Evolutionary conservation across 208 protist species (phyloP).

Genomic region (Angomonas desouzai): DNA sequence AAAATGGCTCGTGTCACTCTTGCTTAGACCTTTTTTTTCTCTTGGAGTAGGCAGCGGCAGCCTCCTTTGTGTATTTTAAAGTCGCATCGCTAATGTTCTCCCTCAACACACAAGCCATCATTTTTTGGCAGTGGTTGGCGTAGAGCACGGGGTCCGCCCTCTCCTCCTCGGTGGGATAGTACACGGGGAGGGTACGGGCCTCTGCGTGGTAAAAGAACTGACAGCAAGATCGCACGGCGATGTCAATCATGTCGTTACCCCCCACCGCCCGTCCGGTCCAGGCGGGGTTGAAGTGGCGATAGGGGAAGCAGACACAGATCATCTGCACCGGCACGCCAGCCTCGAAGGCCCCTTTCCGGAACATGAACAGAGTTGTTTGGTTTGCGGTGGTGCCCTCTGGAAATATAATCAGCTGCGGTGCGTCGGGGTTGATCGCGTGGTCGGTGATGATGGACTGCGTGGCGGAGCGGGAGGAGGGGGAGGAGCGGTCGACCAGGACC

Average conservation of each 20-base stretch:
- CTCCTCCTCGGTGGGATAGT: conserved; percentile 83
- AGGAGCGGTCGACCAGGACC: conserved; percentile 76
- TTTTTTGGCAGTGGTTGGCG: conserved; percentile 76
- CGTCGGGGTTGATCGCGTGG: conserved; percentile 48
- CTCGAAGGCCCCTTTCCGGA: conserved; percentile 85
- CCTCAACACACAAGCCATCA: conserved; percentile 72
- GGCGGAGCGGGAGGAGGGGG: conserved; percentile 42
- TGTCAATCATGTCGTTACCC: conserved; percentile 58
- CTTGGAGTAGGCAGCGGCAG: conserved; percentile 17
- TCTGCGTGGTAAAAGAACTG: conserved; percentile 87
- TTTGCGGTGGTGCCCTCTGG: conserved; percentile 87
- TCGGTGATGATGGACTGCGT: conserved; percentile 46
- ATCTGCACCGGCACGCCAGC: conserved; percentile 83
- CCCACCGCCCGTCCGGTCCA: conserved; percentile 75
- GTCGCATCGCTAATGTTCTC: conserved; percentile 62
- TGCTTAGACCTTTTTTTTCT: conserved; percentile 20
- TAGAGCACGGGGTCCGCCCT: conserved; percentile 61
- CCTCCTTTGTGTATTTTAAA: conserved; percentile 54
- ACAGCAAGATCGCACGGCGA: conserved; percentile 63
- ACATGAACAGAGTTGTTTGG: conserved; percentile 70
- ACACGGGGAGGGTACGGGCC: conserved; percentile 76
- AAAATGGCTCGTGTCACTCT: not conserved
- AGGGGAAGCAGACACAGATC: conserved; percentile 79
- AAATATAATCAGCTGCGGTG: conserved; percentile 79
- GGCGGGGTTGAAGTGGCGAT: conserved; percentile 84